Evolutionary conservation across 2,329 filamentous ascomycete genomes (phyloP), one percentile per base, ranked within the genome.

Genomic region (Talaromyces amestolkiae): DNA sequence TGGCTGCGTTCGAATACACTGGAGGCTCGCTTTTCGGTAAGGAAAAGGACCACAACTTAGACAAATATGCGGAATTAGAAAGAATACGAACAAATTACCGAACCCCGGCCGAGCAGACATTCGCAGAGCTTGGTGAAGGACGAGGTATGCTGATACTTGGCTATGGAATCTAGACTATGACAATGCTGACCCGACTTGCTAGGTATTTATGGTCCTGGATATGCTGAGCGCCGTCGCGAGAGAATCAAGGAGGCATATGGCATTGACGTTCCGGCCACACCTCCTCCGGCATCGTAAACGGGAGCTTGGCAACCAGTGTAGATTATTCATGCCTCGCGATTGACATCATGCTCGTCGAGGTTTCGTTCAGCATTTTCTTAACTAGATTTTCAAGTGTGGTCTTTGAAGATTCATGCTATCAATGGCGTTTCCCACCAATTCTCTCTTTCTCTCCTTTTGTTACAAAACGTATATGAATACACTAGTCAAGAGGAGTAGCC

Each of bases 201-300:
- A 97, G 93, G 91, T 64, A 92, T 97, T 72, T 85, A 89, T 71
- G 90, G 86, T 47, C 89, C 91, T 17, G 92, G 92, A 61, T 97
- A 95, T 76, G 90, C 91, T 72, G 91, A 96, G 83, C 85, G 93
- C 78, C 88, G 93, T 78, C 87, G 87, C 70, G 84, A 93, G 81
- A 86, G 91, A 72, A 85, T 97, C 78, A 89, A 91, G 85, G 89
- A 92, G 80, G 91, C 89, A 78, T 97, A 97, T 74, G 92, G 93
- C 66, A 87, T 96, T 74, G 92, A 96, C 70, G 88, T 97, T 74
- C 86, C 89, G 74, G 85, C 88, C 64, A 86, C 89, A 68, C 74
- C 74, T 63, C 72, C 75, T 69, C 73, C 78, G 61, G 75, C 78
- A 65, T 78, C 77, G 76, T 79, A 72, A 77, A 71, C 67, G 58